These are phyloP conservation scores for Kwoniella shivajii DNA, from an alignment of 1,284 basidiomycete genomes.

Conservation along the genomic window DNA sequence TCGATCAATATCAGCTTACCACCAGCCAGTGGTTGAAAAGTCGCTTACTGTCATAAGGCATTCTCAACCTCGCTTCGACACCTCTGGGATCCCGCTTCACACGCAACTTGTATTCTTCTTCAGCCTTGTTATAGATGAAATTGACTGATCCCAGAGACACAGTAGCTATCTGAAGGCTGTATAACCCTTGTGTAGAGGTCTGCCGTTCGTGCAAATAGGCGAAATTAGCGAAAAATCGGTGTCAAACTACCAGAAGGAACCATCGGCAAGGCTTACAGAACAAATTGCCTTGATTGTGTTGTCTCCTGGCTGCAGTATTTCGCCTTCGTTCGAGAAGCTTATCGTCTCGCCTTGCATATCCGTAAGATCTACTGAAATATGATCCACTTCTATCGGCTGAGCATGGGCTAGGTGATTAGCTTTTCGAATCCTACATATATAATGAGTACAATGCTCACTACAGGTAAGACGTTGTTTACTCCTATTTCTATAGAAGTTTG, in stretches of 20 bases:
- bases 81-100: constrained; percentile 31
- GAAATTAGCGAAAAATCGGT: not conserved
- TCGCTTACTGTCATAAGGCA: constrained; percentile 42
- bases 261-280: constrained; percentile 30
- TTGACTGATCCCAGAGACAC: constrained; percentile 27
- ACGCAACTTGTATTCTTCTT: constrained; percentile 10
- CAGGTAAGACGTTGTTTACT: constrained; percentile 36
- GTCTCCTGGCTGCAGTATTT: constrained; percentile 33
- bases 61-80: constrained; percentile 26
- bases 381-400: constrained; percentile 33
- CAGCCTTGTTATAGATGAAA: constrained; percentile 24
- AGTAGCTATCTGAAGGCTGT: constrained; percentile 21
- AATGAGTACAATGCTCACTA: constrained; percentile 25
- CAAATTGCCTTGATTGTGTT: constrained; percentile 37
- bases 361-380: constrained; percentile 35
- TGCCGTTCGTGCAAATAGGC: too few relatives aligned
- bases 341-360: constrained; percentile 35
- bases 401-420: not conserved
- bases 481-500: constrained; percentile 28
- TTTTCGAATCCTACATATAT: not conserved
- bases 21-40: not conserved
- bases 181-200: constrained; percentile 35
- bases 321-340: constrained; percentile 25
- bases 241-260: not conserved
- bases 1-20: not conserved